A percentile compares a stretch with the other conserved stretches of the same genome.
Conservation (phyloP, 768 basidiomycete genomes). For the Kwoniella pini region DNA sequence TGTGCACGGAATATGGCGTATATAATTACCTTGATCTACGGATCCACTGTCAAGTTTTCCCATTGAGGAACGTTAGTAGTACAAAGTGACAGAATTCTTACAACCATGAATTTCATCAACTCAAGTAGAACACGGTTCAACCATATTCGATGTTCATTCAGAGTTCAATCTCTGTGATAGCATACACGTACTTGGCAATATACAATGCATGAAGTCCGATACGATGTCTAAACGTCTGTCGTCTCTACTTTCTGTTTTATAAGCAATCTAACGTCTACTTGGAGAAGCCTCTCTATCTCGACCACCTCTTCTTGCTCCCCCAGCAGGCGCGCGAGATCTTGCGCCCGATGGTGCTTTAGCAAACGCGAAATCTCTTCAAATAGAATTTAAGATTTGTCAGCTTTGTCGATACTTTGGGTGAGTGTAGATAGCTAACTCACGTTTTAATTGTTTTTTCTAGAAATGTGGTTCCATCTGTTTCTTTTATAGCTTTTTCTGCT, state of each 20-base stretch:
- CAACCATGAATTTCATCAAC: too few species aligned
- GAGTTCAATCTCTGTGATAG: too few species aligned
- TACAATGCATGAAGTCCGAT: conserved; percentile 13
- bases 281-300: conserved; percentile 42
- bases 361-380: conserved; percentile 45
- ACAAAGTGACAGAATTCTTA: too few species aligned
- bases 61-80: too few species aligned
- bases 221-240: background rate
- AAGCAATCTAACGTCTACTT: conserved; percentile 31
- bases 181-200: background rate
- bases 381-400: background rate
- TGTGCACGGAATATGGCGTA: too few species aligned
- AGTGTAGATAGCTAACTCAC: conserved; percentile 33
- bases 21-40: too few species aligned
- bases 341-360: conserved; percentile 39
- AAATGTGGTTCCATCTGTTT: conserved; percentile 76
- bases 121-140: too few species aligned
- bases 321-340: conserved; percentile 14
- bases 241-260: background rate
- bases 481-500: conserved; percentile 89
- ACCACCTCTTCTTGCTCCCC: conserved; percentile 21
- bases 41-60: too few species aligned
- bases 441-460: conserved; percentile 82
- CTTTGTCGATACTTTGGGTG: background rate
- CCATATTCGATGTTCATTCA: too few species aligned